A percentile compares a stretch with the other conserved stretches of the same genome.
phyloP scores from a whole-genome alignment of 208 protist species.

The Wallacemonas collosoma region DNA sequence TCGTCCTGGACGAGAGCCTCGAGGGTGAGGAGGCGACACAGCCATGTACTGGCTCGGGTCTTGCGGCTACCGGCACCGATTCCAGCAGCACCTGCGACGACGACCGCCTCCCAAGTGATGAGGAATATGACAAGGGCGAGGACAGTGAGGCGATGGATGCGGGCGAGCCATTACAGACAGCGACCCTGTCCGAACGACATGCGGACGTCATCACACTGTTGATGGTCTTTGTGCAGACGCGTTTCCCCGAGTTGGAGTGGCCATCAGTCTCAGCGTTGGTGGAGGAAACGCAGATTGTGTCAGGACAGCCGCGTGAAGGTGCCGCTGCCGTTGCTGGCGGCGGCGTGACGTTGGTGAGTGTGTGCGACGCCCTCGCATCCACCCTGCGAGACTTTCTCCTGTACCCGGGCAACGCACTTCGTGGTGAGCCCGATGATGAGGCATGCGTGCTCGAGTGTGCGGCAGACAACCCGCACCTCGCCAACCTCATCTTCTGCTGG shows the following conservation, averaged over 20 bases:
- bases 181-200: background rate
- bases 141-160: background rate
- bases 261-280: background rate
- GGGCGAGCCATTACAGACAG: background rate
- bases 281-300: background rate
- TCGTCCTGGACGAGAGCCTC: background rate
- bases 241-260: background rate
- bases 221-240: background rate
- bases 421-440: background rate
- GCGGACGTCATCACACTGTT: background rate
- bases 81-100: background rate
- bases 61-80: too few species aligned
- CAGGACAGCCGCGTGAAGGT: background rate
- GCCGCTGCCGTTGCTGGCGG: too few species aligned
- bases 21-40: too few species aligned
- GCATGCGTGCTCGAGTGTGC: background rate
- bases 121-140: background rate
- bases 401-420: slow-evolving; percentile 2
- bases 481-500: slow-evolving; percentile 17
- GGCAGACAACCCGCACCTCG: slow-evolving; percentile 13
- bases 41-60: too few species aligned
- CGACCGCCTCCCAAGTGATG: background rate
- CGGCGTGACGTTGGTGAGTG: background rate
- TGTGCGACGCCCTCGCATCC: background rate
- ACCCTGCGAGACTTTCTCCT: background rate